These are phyloP conservation scores for Hypoxylon perforatum DNA, from an alignment of 495 filamentous ascomycete genomes.

Conservation along the genomic window DNA sequence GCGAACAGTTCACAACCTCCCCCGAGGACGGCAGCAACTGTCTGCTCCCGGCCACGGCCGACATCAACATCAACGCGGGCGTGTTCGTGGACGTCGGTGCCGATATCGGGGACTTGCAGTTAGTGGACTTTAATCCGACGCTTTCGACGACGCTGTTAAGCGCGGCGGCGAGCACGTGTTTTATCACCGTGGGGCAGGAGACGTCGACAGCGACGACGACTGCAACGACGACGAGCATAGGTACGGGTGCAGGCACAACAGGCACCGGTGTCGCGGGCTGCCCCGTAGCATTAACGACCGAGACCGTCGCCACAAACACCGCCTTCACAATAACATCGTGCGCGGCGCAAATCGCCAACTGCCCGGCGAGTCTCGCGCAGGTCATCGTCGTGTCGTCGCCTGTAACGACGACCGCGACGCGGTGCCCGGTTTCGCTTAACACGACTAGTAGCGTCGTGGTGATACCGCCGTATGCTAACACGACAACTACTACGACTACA, in stretches of 20 bases:
- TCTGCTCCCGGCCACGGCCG: slow-evolving; percentile 43
- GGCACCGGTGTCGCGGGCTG: slow-evolving; percentile 14
- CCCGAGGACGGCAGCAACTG: slow-evolving; percentile 23
- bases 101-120: slow-evolving; percentile 24
- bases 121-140: slow-evolving; percentile 35
- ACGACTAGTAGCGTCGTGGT: not conserved
- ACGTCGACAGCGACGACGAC: not conserved
- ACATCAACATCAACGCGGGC: slow-evolving; percentile 45
- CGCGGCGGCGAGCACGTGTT: slow-evolving; percentile 46
- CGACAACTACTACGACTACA: not conserved
- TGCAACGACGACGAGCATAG: too few species aligned
- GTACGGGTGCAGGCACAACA: not conserved
- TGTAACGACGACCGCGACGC: slow-evolving; percentile 14
- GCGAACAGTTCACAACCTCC: slow-evolving; percentile 28
- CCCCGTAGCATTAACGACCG: slow-evolving; percentile 17
- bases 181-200: slow-evolving; percentile 16
- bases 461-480: slow-evolving; percentile 20
- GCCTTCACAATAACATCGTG: slow-evolving; percentile 38
- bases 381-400: slow-evolving; percentile 33
- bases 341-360: slow-evolving; percentile 37
- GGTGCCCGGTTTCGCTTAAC: slow-evolving; percentile 28
- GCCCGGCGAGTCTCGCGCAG: slow-evolving; percentile 40
- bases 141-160: slow-evolving; percentile 46
- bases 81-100: slow-evolving; percentile 46
- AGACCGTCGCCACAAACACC: slow-evolving; percentile 19